phyloP scores from a whole-genome alignment of 176 grass and related monocot species.

The Musa acuminata region DNA sequence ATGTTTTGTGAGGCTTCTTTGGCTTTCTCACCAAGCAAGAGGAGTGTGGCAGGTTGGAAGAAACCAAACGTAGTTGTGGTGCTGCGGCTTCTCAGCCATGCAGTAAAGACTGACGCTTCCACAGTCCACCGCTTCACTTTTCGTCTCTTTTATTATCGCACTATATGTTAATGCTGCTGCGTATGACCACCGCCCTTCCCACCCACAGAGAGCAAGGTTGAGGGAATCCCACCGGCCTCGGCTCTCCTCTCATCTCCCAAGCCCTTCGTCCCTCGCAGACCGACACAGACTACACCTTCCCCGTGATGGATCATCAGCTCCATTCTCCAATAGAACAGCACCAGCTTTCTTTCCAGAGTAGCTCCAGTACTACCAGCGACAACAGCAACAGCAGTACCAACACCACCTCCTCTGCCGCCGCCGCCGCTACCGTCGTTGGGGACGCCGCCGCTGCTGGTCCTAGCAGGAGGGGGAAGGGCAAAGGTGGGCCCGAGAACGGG shows the following conservation, averaged over 20 bases:
- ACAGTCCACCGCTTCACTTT: neutral
- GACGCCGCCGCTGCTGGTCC: neutral
- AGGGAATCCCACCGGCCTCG: conserved; percentile 5
- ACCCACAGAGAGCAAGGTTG: conserved; percentile 33
- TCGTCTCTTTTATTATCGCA: neutral
- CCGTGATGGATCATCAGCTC: neutral
- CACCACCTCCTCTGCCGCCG: neutral
- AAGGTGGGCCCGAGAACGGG: conserved; percentile 3
- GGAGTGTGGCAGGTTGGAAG: neutral
- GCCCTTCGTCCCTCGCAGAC: conserved; percentile 17
- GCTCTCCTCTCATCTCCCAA: neutral
- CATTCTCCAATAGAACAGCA: conserved; percentile 8
- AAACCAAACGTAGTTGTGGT: neutral
- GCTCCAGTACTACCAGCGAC: neutral
- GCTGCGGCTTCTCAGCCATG: neutral
- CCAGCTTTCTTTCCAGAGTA: neutral
- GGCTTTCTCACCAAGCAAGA: neutral
- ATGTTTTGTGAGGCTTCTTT: neutral
- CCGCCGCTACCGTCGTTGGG: neutral
- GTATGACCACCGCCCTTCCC: conserved; percentile 80
- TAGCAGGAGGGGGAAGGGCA: conserved; percentile 1
- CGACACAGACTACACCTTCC: neutral
- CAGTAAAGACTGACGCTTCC: neutral
- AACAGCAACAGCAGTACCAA: neutral
- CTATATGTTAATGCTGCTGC: neutral